Conservation (phyloP, 2,329 filamentous ascomycete genomes). For the Aplosporella prunicola region DNA sequence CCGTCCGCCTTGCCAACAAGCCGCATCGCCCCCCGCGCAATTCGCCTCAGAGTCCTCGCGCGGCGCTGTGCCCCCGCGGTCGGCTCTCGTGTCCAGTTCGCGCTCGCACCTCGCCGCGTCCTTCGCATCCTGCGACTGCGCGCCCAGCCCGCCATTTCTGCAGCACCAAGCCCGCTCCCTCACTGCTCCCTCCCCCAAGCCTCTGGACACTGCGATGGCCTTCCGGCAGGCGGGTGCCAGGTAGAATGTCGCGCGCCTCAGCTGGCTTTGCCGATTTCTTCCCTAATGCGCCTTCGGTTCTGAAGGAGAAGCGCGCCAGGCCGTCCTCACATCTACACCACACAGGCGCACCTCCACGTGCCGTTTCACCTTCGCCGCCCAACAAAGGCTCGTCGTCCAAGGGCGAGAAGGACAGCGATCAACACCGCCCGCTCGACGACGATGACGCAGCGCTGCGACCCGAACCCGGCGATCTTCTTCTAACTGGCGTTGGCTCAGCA, state of each 20-base stretch:
- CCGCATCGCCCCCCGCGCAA: no score
- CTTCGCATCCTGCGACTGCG: constrained; percentile 13
- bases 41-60: no score
- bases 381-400: constrained; percentile 13
- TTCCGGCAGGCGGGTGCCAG: constrained; percentile 18
- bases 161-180: constrained; percentile 7
- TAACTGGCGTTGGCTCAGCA: constrained; percentile 61
- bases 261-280: constrained; percentile 83
- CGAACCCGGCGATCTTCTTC: constrained; percentile 49
- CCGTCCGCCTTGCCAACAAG: background rate
- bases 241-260: constrained; percentile 62
- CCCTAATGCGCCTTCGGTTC: constrained; percentile 62
- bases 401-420: constrained; percentile 9
- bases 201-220: constrained; percentile 16
- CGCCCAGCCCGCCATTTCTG: constrained; percentile 9
- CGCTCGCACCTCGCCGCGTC: constrained; percentile 15
- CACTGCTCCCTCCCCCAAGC: background rate
- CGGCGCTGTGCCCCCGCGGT: constrained; percentile 2
- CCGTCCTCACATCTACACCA: constrained; percentile 12
- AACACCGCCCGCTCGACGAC: constrained; percentile 11
- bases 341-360: constrained; percentile 7
- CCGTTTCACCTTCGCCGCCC: constrained; percentile 12
- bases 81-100: constrained; percentile 16
- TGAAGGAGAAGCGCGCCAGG: constrained; percentile 37
- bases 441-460: constrained; percentile 50